A percentile compares a stretch with the other conserved stretches of the same genome.
Evolutionary conservation across 805 yeast genomes (phyloP).

Genomic region (Cyberlindnera nakhonratchasimensis): DNA sequence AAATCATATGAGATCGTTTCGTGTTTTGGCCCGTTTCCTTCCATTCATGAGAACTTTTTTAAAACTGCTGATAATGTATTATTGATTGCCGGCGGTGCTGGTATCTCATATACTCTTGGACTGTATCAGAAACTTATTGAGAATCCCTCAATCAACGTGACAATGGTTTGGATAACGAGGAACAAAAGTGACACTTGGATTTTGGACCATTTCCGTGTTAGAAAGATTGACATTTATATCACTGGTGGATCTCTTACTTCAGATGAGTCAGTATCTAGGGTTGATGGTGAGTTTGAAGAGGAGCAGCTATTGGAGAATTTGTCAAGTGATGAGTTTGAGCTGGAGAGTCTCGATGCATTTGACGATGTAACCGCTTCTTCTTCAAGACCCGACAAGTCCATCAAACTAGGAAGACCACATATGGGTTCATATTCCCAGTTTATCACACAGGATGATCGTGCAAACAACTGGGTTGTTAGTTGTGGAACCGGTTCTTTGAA

Average conservation of each 20-base stretch:
- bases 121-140: conserved; percentile 39
- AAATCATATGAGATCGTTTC: conserved; percentile 34
- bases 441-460: conserved; percentile 28
- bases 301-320: conserved; percentile 22
- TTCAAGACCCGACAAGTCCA: conserved; percentile 2
- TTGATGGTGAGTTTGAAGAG: conserved; percentile 12
- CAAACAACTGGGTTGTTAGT: conserved; percentile 49
- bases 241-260: conserved; percentile 28
- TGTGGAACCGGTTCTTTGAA: conserved; percentile 56
- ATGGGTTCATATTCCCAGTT: conserved; percentile 26
- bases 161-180: conserved; percentile 53
- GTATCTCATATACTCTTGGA: conserved; percentile 62
- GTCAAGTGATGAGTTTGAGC: conserved; percentile 24
- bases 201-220: conserved; percentile 35
- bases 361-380: conserved; percentile 16
- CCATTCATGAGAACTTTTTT: conserved; percentile 43
- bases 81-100: conserved; percentile 71
- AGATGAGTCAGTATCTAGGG: conserved; percentile 9
- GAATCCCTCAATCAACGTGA: conserved; percentile 30
- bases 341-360: conserved; percentile 23
- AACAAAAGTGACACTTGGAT: conserved; percentile 45
- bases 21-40: conserved; percentile 41
- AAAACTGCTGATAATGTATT: conserved; percentile 46
- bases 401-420: conserved; percentile 41
- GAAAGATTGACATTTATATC: conserved; percentile 37